phyloP scores from a whole-genome alignment of 768 basidiomycete genomes.

The Mycena amicta region DNA sequence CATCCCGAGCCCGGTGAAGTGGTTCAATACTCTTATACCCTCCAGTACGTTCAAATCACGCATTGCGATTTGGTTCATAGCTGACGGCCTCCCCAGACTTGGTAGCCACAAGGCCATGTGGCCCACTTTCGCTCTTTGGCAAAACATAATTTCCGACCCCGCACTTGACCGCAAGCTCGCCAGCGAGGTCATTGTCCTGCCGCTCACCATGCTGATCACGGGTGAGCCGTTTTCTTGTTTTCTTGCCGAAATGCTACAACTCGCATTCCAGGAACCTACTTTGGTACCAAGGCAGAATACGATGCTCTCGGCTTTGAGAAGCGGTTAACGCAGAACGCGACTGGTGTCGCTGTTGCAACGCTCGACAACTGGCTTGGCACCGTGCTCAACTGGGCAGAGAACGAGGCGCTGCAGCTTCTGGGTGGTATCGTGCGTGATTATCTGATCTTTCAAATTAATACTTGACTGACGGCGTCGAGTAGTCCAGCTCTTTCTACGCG shows the following conservation, averaged over 20 bases:
- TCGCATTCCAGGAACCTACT: conserved; percentile 10
- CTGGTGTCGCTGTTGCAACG: conserved; percentile 5
- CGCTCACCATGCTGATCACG: conserved; percentile 24
- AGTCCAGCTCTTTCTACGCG: conserved; percentile 21
- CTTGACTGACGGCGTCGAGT: background rate
- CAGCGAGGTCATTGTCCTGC: conserved; percentile 14
- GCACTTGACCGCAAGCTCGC: conserved; percentile 22
- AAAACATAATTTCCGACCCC: conserved; percentile 17
- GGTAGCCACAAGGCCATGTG: conserved; percentile 9
- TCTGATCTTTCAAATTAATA: too few relatives aligned
- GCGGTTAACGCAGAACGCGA: conserved; percentile 1
- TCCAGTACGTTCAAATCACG: background rate
- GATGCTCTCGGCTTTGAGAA: conserved; percentile 15
- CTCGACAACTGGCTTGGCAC: conserved; percentile 19
- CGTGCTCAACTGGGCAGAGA: conserved; percentile 23
- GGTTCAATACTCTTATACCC: background rate
- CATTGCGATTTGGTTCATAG: background rate
- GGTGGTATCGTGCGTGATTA: conserved; percentile 15
- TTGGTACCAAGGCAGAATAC: conserved; percentile 21
- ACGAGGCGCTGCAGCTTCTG: conserved; percentile 15
- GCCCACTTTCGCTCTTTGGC: conserved; percentile 18
- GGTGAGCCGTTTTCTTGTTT: too few relatives aligned
- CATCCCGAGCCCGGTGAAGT: conserved; percentile 21
- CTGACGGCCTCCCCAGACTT: conserved; percentile 3
- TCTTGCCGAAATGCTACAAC: too few relatives aligned